Evolutionary conservation across 768 basidiomycete species (phyloP).

Genomic region (Amanita pseudoporphyria): DNA sequence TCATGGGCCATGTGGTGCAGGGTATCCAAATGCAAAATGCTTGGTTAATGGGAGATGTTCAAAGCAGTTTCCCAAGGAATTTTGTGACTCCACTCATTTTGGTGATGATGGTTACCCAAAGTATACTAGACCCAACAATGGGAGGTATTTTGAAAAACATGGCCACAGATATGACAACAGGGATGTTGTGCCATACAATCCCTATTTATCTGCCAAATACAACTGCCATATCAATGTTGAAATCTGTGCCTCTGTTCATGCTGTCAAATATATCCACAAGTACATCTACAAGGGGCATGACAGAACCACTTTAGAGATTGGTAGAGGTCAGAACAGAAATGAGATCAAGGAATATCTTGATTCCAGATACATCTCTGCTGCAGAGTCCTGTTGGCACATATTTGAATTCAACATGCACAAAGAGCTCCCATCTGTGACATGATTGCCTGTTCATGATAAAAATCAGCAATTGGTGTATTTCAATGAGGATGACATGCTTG

Average conservation of each 20-base stretch:
- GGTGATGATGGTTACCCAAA: slow-evolving; percentile 1
- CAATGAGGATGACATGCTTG: slow-evolving; percentile 18
- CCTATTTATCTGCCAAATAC: slow-evolving; percentile 23
- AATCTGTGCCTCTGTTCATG: slow-evolving; percentile 23
- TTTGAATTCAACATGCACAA: slow-evolving; percentile 24
- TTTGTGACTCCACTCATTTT: neutral
- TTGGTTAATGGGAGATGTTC: no score
- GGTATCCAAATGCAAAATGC: no score
- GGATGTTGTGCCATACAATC: slow-evolving; percentile 33
- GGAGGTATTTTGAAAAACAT: neutral
- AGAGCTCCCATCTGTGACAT: slow-evolving; percentile 27
- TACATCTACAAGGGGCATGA: slow-evolving; percentile 43
- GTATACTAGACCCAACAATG: neutral
- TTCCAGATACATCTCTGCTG: slow-evolving; percentile 23
- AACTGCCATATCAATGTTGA: slow-evolving; percentile 45
- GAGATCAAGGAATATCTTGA: slow-evolving; percentile 29
- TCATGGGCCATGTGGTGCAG: slow-evolving; percentile 2
- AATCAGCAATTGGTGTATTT: slow-evolving; percentile 28
- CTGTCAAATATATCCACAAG: slow-evolving; percentile 38
- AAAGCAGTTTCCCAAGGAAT: neutral
- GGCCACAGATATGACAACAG: slow-evolving; percentile 20
- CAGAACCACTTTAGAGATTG: slow-evolving; percentile 23
- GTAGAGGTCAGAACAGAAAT: slow-evolving; percentile 17
- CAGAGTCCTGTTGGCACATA: slow-evolving; percentile 22
- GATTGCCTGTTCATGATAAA: slow-evolving; percentile 30